Base-by-base conservation (phyloP, 2,329 filamentous ascomycete genomes). In the Elsinoe arachidis region DNA sequence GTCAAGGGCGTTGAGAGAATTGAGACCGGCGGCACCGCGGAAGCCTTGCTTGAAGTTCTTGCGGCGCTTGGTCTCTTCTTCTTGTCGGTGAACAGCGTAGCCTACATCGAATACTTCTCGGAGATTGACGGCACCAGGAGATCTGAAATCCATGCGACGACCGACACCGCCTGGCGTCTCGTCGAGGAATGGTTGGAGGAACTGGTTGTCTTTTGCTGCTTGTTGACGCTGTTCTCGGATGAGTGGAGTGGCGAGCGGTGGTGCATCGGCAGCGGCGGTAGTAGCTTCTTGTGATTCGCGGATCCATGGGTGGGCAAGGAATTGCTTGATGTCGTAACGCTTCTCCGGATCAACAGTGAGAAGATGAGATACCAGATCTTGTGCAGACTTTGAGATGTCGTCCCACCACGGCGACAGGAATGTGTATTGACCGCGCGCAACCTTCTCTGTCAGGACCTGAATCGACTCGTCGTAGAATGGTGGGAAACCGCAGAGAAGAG, bases 351-450 rank as follows among this genome's bases (percentile, higher is more conserved):
- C 90, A 60, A 99, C 93, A 0, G 90, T 95, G 61, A 99, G 76
- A 0, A 99, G 81, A 71, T 99, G 93, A 3, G 88, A 89, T 58
- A 99, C 92, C 9, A 99, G 78, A 66, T 99, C 92, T 71, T 97
- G 90, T 0, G 93, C 93, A 2, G 89, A 86, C 70, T 93, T 90
- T 60, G 92, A 96, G 61, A 99, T 97, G 59, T 96, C 91, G 64
- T 99, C 93, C 93, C 93, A 99, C 93, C 93, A 99, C 0, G 93
- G 93, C 2, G 92, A 97, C 43, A 99, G 76, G 76, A 99, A 99
- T 0, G 93, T 97, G 71, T 93, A 99, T 74, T 97, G 90, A 51
- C 93, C 93, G 67, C 88, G 86, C 30, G 93, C 93, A 15, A 99
- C 93, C 78, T 99, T 99, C 70, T 99, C 92, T 1, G 93, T 97